Evolutionary conservation across 306 rosid species (phyloP), one percentile per base, ranked within the genome.

Genomic region (Glycine latifolia): DNA sequence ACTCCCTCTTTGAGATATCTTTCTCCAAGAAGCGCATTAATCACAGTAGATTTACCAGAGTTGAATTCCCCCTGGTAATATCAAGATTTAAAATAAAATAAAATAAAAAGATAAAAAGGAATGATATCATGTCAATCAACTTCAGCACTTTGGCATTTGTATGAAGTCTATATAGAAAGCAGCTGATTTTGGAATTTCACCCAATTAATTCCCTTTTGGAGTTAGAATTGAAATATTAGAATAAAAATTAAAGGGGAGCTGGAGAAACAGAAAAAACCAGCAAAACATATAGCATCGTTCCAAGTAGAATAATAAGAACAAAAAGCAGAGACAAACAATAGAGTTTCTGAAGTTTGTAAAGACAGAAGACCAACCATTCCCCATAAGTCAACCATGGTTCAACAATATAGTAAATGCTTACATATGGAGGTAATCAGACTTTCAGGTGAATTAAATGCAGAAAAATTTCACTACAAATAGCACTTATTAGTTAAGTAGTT

Each of bases 31-130:
- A 95, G 92, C 7, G 99, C 99, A 89, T 95, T 95, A 67, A 95
- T 91, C 87, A 95, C 97, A 58, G 94, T 90, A 78, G 99, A 95
- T 84, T 95, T 95, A 54, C 99, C 99, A 72, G 98, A 95, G 90
- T 95, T 95, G 89, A 95, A 95, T 82, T 95, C 98, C 69, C 99
- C 99, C 99, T 95, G 86, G 63, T 48, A 52, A 83, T 76, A 84
- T 56, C 80, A 78, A 58, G 59, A 80, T 67, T 68, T 60, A 8
- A 70, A 69, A 20, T 2, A 10, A 37, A 20, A 10, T 10, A 79
- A 79, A 37, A n/a, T n/a, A n/a, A n/a, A 26, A 54, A 31, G 16
- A 58, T 39, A 43, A 59, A 26, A 56, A 69, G 49, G 75, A 48
- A 35, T 70, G 41, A 76, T 46, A 75, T 1, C 14, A 17, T 61